Base-by-base conservation (phyloP, 768 basidiomycete genomes). In the Phylloporus scabripes region DNA sequence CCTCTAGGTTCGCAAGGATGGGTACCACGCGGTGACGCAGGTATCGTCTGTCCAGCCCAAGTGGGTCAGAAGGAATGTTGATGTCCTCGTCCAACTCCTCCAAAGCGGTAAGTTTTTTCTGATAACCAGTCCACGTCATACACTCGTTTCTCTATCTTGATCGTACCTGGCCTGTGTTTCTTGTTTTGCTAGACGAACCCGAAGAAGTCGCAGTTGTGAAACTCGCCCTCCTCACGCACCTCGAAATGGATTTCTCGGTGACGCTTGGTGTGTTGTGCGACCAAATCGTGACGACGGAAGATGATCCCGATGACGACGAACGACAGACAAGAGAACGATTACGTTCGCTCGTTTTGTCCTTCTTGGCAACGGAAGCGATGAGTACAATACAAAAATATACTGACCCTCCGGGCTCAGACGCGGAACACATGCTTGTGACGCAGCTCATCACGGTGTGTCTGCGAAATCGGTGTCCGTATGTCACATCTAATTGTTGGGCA, bases 41-140 rank as follows among this genome's bases (percentile, higher is more conserved):
- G 71, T 77, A 11, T 78, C 76, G 32, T 62, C 55, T 21, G 73
- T 72, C 48, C 73, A 80, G 48, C 70, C 60, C 41, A 80, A 76
- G 58, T 81, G 78, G 77, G 72, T 86, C 44, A 82, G 80, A 62
- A 69, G 85, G 55, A 87, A 87, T 61, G 79, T 81, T 4, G 85
- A 87, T 64, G 85, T 87, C 3, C 70, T 87, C 17, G 72, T 87
- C n/a, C 85, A 87, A 53, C 66, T 87, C 14, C 72, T 87, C 8
- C 86, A 87, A 62, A 83, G 82, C 55, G 85, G 85, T 86, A 60
- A 64, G 82, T 72, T 26, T 41, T 34, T 39, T 15, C 18, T 18
- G 29, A 21, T 20, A 17, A 24, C 24, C 10, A 41, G 29, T 33
- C 33, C 51, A 34, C 42, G 24, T 40, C 37, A 48, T 45, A 28